Evolutionary conservation across 805 yeast genomes (phyloP).

Genomic region (Diddensiella santjacobensis): DNA sequence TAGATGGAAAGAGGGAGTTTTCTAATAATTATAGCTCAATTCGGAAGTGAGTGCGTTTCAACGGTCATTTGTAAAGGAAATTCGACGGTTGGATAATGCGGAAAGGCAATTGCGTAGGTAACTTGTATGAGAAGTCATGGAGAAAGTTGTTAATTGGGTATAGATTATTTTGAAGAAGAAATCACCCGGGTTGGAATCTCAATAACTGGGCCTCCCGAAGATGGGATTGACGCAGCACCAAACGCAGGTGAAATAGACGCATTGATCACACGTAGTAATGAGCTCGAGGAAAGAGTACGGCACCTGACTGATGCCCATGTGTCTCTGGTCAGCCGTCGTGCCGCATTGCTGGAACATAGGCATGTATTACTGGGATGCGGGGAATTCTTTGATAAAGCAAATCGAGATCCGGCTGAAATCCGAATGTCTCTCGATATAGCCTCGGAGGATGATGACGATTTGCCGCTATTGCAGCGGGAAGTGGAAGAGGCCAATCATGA

Average conservation of each 20-base stretch:
- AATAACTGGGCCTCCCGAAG: slow-evolving; percentile 33
- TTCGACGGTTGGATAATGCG: slow-evolving; percentile 74
- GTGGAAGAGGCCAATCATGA: slow-evolving; percentile 16
- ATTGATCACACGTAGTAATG: slow-evolving; percentile 54
- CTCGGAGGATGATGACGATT: slow-evolving; percentile 26
- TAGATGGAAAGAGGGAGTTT: neutral
- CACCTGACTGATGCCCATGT: slow-evolving; percentile 68
- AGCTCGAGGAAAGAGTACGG: slow-evolving; percentile 65
- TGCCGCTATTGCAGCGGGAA: slow-evolving; percentile 34
- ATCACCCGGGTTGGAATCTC: slow-evolving; percentile 29
- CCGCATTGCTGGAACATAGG: slow-evolving; percentile 66
- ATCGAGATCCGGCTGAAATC: slow-evolving; percentile 27
- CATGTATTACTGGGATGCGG: slow-evolving; percentile 52
- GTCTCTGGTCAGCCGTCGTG: slow-evolving; percentile 56
- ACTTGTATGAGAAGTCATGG: neutral
- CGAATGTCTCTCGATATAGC: slow-evolving; percentile 25
- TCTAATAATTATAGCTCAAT: slow-evolving; percentile 45
- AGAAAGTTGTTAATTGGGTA: neutral
- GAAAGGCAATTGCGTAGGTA: slow-evolving; percentile 66
- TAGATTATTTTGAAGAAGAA: slow-evolving; percentile 28
- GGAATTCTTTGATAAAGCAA: slow-evolving; percentile 43
- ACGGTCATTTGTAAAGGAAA: slow-evolving; percentile 82
- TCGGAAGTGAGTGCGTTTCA: slow-evolving; percentile 75
- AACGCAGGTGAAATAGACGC: slow-evolving; percentile 66
- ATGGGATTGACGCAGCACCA: slow-evolving; percentile 34